Base-by-base conservation (phyloP, 2,329 filamentous ascomycete species). In the Botryotinia globosa region DNA sequence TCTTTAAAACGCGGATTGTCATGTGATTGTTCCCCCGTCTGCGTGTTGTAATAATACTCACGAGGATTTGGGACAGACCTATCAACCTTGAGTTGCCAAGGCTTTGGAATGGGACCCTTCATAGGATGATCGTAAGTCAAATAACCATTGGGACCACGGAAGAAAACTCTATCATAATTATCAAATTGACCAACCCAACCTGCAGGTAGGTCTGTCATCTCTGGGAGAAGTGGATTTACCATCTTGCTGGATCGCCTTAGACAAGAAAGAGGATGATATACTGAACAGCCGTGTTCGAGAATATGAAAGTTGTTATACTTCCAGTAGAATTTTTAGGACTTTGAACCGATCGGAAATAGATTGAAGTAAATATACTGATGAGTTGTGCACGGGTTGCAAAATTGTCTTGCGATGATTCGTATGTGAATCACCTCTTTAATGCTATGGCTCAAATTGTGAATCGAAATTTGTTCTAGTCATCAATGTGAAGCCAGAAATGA, bases 41-140 rank as follows among this genome's bases (percentile, higher is more conserved):
- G 29, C 8, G 56, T 69, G 25, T 73, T 73, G 32, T 73, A 65
- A 42, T 73, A 73, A 39, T 65, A 69, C 42, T 73, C 72, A 22
- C 61, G 51, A 59, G 58, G 34, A 9, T 42, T 51, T 8, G 25
- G 20, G 9, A 61, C 51, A 25, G 59, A 61, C 4, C 63, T 42
- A 8, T 74, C 65, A n/a, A 74, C 39, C 34, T 44, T 61, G 22
- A 74, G 63, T 20, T 74, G 71, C 74, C 74, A 74, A n/a, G 68
- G 68, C 39, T 72, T 58, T 29, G 74, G 74, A 48, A 74, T 67
- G 10, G 39, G 42, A 42, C 74, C 73, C 22, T 54, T 65, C 48
- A 48, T 65, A 4, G 72, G 72, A 56, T 73, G 72, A 45, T 62
- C 62, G 22, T 54, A 72, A 7, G 72, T 73, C n/a, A 54, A 45